Conservation (phyloP, 2,329 filamentous ascomycete genomes). For the Talaromyces sp. region DNA sequence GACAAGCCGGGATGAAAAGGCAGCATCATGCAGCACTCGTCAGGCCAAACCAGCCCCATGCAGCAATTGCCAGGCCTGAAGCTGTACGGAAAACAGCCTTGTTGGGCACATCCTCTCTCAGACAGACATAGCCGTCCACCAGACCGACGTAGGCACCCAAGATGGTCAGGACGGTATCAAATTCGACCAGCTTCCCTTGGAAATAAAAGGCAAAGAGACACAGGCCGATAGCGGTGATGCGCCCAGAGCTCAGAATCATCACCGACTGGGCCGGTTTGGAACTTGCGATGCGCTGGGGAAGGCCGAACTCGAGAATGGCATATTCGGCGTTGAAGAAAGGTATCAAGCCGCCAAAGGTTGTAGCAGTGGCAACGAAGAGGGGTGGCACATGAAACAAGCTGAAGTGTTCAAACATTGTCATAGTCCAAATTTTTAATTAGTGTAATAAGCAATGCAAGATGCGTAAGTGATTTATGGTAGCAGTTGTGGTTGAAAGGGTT, state of each 20-base stretch:
- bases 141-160: not conserved
- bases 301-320: constrained; percentile 31
- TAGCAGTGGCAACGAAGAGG: constrained; percentile 22
- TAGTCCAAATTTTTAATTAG: too few relatives aligned
- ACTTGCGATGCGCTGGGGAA: constrained; percentile 26
- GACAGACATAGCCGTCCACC: not conserved
- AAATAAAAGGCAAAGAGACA: constrained; percentile 7
- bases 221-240: constrained; percentile 14
- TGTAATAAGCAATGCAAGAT: too few relatives aligned
- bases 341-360: constrained; percentile 29
- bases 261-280: constrained; percentile 26
- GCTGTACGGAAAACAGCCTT: not conserved
- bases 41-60: constrained; percentile 1
- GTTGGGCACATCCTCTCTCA: not conserved
- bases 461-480: too few relatives aligned
- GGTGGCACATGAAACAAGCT: constrained; percentile 9
- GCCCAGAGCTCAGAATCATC: constrained; percentile 22
- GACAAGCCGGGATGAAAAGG: not conserved
- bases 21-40: not conserved
- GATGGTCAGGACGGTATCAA: not conserved
- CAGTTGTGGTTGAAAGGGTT: too few relatives aligned
- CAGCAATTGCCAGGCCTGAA: not conserved
- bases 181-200: not conserved
- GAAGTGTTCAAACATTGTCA: not conserved
- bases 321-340: constrained; percentile 28